phyloP scores from a whole-genome alignment of 78 protist genomes.

The Speleostelium caveatum region DNA sequence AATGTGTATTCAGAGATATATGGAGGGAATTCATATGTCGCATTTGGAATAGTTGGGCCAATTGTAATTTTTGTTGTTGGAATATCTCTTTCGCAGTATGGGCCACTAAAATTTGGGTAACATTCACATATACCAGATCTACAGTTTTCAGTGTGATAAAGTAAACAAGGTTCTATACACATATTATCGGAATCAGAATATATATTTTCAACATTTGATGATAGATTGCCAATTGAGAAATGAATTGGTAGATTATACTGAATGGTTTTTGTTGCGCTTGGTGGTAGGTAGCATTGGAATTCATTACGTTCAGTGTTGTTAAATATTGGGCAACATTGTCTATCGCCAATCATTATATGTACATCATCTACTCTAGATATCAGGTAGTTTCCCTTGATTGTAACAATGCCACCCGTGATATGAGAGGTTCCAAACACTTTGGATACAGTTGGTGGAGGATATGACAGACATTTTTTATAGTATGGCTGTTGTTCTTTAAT shows the following conservation, averaged over 20 bases:
- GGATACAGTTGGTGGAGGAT: constrained; percentile 15
- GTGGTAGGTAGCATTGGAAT: not conserved
- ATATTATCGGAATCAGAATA: not conserved
- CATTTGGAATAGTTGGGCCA: not conserved
- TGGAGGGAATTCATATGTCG: not conserved
- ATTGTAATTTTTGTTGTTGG: not conserved
- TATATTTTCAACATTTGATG: not conserved
- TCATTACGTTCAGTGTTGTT: not conserved
- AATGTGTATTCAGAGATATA: not conserved
- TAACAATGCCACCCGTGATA: not conserved
- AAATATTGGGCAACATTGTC: constrained; percentile 14
- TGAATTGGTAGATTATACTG: not conserved
- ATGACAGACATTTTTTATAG: not conserved
- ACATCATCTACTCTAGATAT: not conserved
- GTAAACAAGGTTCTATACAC: constrained; percentile 6
- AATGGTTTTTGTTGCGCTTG: not conserved
- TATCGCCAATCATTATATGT: not conserved
- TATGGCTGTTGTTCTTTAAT: not conserved
- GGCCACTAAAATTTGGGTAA: constrained; percentile 34
- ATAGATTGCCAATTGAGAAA: not conserved
- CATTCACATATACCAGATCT: constrained; percentile 32
- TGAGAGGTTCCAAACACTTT: not conserved
- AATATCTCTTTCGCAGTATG: constrained; percentile 10
- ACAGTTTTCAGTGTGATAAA: not conserved
- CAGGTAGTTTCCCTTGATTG: constrained; percentile 3